Evolutionary conservation across 2,329 filamentous ascomycete genomes (phyloP).

Genomic region (Ophiocordyceps camponoti-saundersi): DNA sequence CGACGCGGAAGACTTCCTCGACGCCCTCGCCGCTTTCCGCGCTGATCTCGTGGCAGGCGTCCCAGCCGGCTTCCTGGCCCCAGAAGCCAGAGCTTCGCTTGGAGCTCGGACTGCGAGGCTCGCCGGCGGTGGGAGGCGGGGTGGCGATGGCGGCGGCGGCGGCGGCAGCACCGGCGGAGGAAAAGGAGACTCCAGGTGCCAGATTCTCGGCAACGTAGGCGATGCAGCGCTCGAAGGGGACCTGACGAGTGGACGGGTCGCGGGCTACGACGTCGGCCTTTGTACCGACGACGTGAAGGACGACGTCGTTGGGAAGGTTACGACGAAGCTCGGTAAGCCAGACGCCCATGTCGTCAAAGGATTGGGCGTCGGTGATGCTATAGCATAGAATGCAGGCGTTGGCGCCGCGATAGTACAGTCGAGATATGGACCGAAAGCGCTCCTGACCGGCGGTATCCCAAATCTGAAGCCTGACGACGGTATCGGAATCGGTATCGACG

Average conservation of each 20-base stretch:
- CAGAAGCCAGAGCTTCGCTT: conserved; percentile 64
- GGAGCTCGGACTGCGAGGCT: conserved; percentile 42
- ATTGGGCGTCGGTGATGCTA: conserved; percentile 73
- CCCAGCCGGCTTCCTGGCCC: conserved; percentile 89
- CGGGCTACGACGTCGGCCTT: conserved; percentile 81
- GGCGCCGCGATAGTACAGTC: conserved; percentile 89
- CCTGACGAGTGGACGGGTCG: conserved; percentile 62
- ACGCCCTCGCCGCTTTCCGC: conserved; percentile 90
- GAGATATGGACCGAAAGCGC: conserved; percentile 83
- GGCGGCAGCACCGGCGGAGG: too few species aligned
- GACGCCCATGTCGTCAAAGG: conserved; percentile 80
- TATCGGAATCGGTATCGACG: conserved; percentile 70
- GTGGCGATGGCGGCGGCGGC: conserved; percentile 32
- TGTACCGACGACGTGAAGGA: conserved; percentile 89
- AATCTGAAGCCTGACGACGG: conserved; percentile 78
- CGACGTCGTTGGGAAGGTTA: conserved; percentile 60
- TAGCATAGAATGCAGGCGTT: conserved; percentile 92
- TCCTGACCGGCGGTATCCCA: conserved; percentile 96
- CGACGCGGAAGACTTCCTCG: conserved; percentile 79
- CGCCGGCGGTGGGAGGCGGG: conserved; percentile 45
- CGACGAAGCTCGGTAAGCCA: conserved; percentile 76
- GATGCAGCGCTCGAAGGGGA: conserved; percentile 90
- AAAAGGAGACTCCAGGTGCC: conserved; percentile 36
- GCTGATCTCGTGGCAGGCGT: conserved; percentile 92
- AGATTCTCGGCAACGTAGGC: conserved; percentile 89